These are phyloP conservation scores for Haematococcus sp. DNA, from an alignment of 139 green algal species.

Conservation along the genomic window DNA sequence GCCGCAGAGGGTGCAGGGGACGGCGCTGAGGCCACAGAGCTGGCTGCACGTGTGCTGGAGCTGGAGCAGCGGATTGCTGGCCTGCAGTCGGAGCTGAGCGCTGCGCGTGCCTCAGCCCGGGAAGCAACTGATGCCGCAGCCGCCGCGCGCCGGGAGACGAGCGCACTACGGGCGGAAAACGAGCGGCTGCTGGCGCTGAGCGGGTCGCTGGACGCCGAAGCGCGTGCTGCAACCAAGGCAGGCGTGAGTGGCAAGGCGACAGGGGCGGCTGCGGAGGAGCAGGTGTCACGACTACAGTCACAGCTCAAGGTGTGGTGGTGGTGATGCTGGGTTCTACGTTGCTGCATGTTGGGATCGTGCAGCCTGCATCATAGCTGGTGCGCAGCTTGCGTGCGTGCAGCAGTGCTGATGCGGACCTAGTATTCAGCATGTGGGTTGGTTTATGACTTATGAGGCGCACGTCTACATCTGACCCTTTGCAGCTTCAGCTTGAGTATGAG, in stretches of 20 bases:
- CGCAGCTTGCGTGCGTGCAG: too few relatives aligned
- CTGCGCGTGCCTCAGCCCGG: not conserved
- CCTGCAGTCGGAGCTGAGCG: conserved; percentile 4
- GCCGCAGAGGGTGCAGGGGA: conserved; percentile 1
- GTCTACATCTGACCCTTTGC: too few relatives aligned
- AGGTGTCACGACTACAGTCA: conserved; percentile 5
- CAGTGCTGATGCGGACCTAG: too few relatives aligned
- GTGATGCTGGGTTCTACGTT: not conserved
- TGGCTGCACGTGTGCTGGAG: conserved; percentile 16
- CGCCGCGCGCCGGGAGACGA: not conserved
- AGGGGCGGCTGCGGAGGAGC: not conserved
- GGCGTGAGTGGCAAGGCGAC: too few relatives aligned
- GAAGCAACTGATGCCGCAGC: conserved; percentile 2
- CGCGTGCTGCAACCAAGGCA: too few relatives aligned
- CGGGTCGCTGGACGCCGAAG: too few relatives aligned
- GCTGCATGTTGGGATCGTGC: too few relatives aligned
- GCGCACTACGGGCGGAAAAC: too few relatives aligned
- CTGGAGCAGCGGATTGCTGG: conserved; percentile 24
- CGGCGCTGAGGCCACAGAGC: not conserved
- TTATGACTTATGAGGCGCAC: too few relatives aligned
- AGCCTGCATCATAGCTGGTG: not conserved
- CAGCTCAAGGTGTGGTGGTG: conserved; percentile 17
- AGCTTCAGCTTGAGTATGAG: too few relatives aligned
- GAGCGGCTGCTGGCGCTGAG: too few relatives aligned
- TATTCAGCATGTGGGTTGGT: too few relatives aligned